Conservation (phyloP, 176 grass and related monocot species). For the Sorghum bicolor region DNA sequence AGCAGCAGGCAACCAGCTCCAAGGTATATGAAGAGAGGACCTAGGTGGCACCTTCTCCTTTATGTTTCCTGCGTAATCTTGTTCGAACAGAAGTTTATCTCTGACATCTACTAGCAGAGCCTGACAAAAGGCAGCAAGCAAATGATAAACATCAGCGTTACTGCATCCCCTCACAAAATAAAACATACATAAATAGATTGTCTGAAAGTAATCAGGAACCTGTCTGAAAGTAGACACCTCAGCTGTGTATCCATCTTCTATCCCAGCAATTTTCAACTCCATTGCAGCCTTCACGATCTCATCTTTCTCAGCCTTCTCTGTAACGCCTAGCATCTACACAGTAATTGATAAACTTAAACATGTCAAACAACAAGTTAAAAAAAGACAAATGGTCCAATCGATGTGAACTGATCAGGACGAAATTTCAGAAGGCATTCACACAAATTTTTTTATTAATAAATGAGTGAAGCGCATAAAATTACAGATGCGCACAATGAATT, state of each 20-base stretch:
- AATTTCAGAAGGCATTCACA: background rate
- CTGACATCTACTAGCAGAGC: slow-evolving; percentile 85
- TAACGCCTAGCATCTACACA: slow-evolving; percentile 73
- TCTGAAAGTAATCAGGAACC: slow-evolving; percentile 39
- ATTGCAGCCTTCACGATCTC: slow-evolving; percentile 95
- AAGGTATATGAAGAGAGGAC: slow-evolving; percentile 73
- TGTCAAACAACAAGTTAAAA: background rate
- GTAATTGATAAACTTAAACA: slow-evolving; percentile 22
- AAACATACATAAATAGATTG: background rate
- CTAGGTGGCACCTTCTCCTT: slow-evolving; percentile 80
- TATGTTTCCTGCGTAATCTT: slow-evolving; percentile 77
- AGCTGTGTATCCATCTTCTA: slow-evolving; percentile 79
- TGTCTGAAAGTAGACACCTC: slow-evolving; percentile 60
- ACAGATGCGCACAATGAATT: background rate
- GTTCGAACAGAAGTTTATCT: slow-evolving; percentile 96
- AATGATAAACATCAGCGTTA: slow-evolving; percentile 19
- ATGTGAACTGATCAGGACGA: background rate
- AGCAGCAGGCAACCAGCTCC: slow-evolving; percentile 78
- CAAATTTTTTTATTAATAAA: background rate
- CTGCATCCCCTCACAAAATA: background rate
- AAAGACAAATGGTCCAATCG: background rate
- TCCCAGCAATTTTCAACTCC: slow-evolving; percentile 64
- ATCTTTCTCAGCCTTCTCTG: slow-evolving; percentile 93
- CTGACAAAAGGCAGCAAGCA: slow-evolving; percentile 32
- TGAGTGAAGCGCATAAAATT: background rate